phyloP scores from a whole-genome alignment of 2,329 filamentous ascomycete genomes.

The Colletotrichum filicis region DNA sequence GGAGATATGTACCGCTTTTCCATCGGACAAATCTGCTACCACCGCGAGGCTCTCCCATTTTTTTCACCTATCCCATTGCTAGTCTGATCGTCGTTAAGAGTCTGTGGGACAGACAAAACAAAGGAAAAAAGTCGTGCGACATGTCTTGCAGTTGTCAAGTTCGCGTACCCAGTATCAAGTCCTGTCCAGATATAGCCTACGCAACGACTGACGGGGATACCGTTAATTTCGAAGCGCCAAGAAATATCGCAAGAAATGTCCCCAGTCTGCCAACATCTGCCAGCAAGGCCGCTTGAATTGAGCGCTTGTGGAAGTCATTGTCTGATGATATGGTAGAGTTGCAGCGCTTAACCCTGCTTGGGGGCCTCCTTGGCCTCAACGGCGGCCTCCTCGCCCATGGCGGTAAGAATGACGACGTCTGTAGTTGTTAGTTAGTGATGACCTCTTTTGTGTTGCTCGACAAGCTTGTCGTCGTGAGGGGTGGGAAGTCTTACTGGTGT shows the following conservation, averaged over 20 bases:
- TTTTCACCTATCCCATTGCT: conserved; percentile 42
- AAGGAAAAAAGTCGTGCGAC: conserved; percentile 52
- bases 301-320: conserved; percentile 32
- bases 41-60: conserved; percentile 49
- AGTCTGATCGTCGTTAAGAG: conserved; percentile 41
- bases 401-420: conserved; percentile 93
- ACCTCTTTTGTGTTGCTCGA: conserved; percentile 15
- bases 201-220: conserved; percentile 54
- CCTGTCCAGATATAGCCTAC: conserved; percentile 56
- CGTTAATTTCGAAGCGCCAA: conserved; percentile 48
- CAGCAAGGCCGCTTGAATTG: conserved; percentile 33
- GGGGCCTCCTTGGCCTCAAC: conserved; percentile 96
- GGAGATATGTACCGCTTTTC: conserved; percentile 44
- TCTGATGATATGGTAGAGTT: conserved; percentile 34
- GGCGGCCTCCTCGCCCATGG: conserved; percentile 95
- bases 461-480: neutral
- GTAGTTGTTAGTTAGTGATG: conserved; percentile 19
- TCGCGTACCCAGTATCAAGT: conserved; percentile 52
- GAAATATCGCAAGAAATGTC: conserved; percentile 47
- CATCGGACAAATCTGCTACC: conserved; percentile 48
- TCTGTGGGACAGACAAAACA: conserved; percentile 47
- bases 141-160: conserved; percentile 42
- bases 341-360: conserved; percentile 43
- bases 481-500: conserved; percentile 78
- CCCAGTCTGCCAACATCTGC: conserved; percentile 38